phyloP scores from a whole-genome alignment of 1,284 basidiomycete genomes.

The Malassezia japonica region DNA sequence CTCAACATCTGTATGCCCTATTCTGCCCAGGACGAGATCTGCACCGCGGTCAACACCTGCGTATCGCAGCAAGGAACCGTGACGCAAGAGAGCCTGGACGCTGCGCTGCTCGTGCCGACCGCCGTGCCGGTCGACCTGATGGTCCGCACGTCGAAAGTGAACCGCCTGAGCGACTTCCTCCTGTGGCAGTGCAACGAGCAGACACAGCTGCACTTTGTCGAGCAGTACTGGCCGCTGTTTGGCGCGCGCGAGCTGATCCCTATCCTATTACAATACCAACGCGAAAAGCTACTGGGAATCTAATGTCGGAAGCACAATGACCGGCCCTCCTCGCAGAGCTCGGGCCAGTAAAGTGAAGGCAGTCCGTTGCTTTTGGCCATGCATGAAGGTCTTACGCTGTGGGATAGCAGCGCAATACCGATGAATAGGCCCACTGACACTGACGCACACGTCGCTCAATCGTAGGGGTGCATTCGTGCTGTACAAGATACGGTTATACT shows the following conservation, averaged over 20 bases:
- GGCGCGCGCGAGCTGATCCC: slow-evolving; percentile 76
- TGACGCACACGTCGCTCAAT: not conserved
- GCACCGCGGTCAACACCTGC: not conserved
- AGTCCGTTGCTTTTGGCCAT: slow-evolving; percentile 17
- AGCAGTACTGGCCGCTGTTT: slow-evolving; percentile 89
- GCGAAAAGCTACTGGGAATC: slow-evolving; percentile 26
- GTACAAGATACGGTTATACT: no score
- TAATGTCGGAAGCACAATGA: slow-evolving; percentile 14
- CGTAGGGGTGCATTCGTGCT: no score
- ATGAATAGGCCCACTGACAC: slow-evolving; percentile 18
- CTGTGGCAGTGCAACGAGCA: slow-evolving; percentile 77
- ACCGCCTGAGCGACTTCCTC: slow-evolving; percentile 79
- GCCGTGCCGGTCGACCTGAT: slow-evolving; percentile 68
- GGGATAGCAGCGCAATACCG: slow-evolving; percentile 12
- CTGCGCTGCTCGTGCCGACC: slow-evolving; percentile 50
- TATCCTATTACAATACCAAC: slow-evolving; percentile 74
- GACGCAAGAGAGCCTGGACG: slow-evolving; percentile 19
- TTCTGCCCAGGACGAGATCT: slow-evolving; percentile 82
- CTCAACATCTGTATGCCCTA: slow-evolving; percentile 95
- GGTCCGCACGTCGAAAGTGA: slow-evolving; percentile 82
- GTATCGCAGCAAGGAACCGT: not conserved
- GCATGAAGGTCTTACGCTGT: slow-evolving; percentile 18
- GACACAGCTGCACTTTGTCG: slow-evolving; percentile 84
- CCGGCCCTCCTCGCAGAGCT: slow-evolving; percentile 9
- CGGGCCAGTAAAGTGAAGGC: slow-evolving; percentile 16